Base-by-base conservation (phyloP, 805 yeast genomes). In the Babjeviella inositovora region DNA sequence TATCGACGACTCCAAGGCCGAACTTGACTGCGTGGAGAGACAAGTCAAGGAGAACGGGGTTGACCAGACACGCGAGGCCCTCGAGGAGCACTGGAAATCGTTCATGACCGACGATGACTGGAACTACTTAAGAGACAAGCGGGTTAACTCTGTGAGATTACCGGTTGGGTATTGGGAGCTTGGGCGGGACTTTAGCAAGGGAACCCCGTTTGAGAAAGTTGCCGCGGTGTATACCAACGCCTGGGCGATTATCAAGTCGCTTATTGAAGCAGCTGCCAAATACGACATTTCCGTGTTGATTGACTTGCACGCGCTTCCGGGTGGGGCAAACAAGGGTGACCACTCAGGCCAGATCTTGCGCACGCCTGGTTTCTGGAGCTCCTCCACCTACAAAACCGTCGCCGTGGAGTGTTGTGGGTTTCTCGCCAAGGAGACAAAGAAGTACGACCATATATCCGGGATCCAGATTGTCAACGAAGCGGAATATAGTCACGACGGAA, bases 131-230 rank as follows among this genome's bases (percentile, higher is more conserved):
- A 44, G 52, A 21, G 50, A 57, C 11, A 60, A 57, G 25, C 79
- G 81, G 6, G 79, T 79, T n/a, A 81, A 80, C 13, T 65, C 84
- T 2, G 59, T 87, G 5, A 61, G 98, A 37, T 59, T 87, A 2
- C 97, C 98, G 6, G 49, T 87, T 32, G 97, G 97, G 0, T 87
- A 79, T 46, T 87, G 94, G 94, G 71, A 66, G 27, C 66, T 84
- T n/a, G 71, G 74, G 11, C 81, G 85, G 2, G 32, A 35, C 10
- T 75, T 56, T 40, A 49, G 69, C 19, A 45, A 47, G 11, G 66
- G 61, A 4, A 74, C 93, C 3, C 71, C 73, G 11, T 87, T 79
- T 39, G 69, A 49, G 9, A 40, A 55, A 16, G 50, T 63, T 17
- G 42, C 59, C 4, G 39, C 39, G 0, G 81, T 79, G 4, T 87